These are phyloP conservation scores for Hibiscus mutabilis DNA, from an alignment of 345 rosid species.

Conservation along the genomic window DNA sequence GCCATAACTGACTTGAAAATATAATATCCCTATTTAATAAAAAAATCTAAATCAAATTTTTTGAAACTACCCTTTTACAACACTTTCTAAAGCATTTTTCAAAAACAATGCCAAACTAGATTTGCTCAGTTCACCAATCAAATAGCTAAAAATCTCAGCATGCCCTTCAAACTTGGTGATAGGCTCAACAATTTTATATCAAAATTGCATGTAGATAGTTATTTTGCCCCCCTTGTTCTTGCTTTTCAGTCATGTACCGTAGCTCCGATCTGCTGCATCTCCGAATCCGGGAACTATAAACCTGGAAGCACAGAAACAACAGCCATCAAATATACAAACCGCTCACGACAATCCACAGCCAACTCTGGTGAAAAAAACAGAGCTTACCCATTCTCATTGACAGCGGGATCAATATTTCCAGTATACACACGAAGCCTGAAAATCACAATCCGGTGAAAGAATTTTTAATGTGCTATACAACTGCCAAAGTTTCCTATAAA, in stretches of 20 bases:
- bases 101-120: no score
- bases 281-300: constrained; percentile 93
- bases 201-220: not conserved
- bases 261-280: constrained; percentile 95
- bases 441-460: not conserved
- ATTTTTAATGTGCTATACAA: not conserved
- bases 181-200: no score
- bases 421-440: constrained; percentile 89
- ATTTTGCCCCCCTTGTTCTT: not conserved
- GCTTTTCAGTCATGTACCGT: constrained; percentile 41
- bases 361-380: not conserved
- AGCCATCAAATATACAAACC: not conserved
- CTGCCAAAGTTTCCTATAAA: not conserved
- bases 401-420: constrained; percentile 77
- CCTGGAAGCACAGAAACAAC: constrained; percentile 25
- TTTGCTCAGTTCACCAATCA: no score
- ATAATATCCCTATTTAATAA: no score
- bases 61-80: no score
- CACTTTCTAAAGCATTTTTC: no score
- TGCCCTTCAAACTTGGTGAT: no score
- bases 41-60: no score
- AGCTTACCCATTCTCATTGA: constrained; percentile 75
- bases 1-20: no score
- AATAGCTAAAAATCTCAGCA: no score
- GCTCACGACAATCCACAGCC: not conserved